These are phyloP conservation scores for Azolla pinnata DNA, from an alignment of 75 land plant genomes.

Conservation along the genomic window DNA sequence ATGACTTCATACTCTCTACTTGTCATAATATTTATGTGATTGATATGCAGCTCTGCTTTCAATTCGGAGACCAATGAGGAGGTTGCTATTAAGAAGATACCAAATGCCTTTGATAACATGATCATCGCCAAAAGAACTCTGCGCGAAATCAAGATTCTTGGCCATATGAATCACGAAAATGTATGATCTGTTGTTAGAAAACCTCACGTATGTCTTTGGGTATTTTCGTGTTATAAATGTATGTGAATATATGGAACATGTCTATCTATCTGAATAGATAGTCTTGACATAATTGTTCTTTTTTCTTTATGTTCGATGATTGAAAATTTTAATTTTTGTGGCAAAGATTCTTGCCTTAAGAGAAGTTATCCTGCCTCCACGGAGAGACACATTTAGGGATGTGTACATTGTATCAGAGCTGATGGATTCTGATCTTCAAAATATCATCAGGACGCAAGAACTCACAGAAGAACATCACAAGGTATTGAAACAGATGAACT, in stretches of 20 bases:
- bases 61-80: conserved; percentile 75
- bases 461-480: conserved; percentile 66
- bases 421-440: conserved; percentile 71
- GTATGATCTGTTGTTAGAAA: conserved; percentile 23
- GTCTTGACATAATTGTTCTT: no score
- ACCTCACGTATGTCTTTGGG: no score
- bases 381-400: conserved; percentile 41
- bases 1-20: no score
- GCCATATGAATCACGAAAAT: conserved; percentile 79
- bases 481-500: no score
- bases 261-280: no score
- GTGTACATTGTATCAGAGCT: conserved; percentile 62
- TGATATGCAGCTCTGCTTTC: conserved; percentile 42
- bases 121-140: conserved; percentile 81
- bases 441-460: conserved; percentile 52
- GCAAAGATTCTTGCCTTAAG: conserved; percentile 45
- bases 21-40: no score
- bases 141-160: conserved; percentile 68
- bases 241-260: no score
- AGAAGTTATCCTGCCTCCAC: conserved; percentile 57
- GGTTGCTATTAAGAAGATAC: conserved; percentile 74
- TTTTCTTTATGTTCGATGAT: no score
- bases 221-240: no score
- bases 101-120: conserved; percentile 71
- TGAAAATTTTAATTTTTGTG: neutral